Conservation (phyloP, 2,329 filamentous ascomycete genomes). For the Verticillium albo-atrum region DNA sequence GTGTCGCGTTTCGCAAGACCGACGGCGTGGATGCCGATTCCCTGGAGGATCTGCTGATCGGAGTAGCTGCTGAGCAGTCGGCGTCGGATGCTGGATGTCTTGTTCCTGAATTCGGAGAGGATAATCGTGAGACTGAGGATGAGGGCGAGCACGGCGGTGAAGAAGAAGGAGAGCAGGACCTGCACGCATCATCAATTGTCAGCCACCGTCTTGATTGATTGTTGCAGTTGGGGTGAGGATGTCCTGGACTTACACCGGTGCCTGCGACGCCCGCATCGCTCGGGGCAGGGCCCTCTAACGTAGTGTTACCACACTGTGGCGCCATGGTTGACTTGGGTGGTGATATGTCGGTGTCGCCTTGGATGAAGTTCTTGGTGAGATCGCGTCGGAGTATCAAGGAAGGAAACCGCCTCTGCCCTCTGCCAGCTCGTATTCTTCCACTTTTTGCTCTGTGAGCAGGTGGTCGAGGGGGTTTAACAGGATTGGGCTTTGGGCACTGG, state of each 20-base stretch:
- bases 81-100: conserved; percentile 49
- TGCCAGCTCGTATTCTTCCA: neutral
- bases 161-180: conserved; percentile 62
- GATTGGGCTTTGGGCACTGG: neutral
- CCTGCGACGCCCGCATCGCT: conserved; percentile 56
- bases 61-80: conserved; percentile 62
- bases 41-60: conserved; percentile 60
- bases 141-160: conserved; percentile 56
- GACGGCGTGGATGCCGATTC: conserved; percentile 63
- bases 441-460: neutral
- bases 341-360: neutral
- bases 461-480: neutral
- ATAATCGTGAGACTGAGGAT: conserved; percentile 52
- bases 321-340: neutral
- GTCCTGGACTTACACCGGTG: conserved; percentile 39
- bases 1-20: conserved; percentile 54
- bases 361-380: neutral
- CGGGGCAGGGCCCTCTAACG: conserved; percentile 34
- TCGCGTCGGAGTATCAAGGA: neutral
- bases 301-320: conserved; percentile 2
- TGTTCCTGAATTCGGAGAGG: conserved; percentile 44
- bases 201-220: neutral
- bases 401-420: neutral
- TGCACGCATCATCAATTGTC: conserved; percentile 16
- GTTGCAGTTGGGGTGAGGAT: neutral